Percentiles rank a stretch among this genome's conserved stretches.
Conservation (phyloP, 2,329 filamentous ascomycete species). For the Teratosphaeriaceae sp. region DNA sequence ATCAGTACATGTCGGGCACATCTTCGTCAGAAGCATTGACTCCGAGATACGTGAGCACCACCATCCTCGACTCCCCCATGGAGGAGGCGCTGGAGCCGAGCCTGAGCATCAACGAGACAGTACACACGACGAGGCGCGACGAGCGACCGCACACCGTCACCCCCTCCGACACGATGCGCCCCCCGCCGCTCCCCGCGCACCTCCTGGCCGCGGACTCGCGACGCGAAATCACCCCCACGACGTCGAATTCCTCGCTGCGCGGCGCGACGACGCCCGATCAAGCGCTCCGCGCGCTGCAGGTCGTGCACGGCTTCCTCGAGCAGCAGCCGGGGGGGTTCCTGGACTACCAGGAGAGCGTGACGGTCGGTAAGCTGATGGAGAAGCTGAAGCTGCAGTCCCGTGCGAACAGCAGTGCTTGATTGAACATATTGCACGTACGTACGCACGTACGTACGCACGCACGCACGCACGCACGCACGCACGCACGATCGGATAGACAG, state of each 20-base stretch:
- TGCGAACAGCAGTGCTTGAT: constrained; percentile 12
- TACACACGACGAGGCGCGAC: constrained; percentile 26
- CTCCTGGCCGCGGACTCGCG: constrained; percentile 14
- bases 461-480: neutral
- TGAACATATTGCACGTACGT: neutral
- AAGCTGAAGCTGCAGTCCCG: constrained; percentile 59
- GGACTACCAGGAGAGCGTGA: constrained; percentile 70
- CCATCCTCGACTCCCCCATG: constrained; percentile 32
- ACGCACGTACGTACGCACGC: neutral
- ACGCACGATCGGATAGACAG: neutral
- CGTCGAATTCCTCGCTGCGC: constrained; percentile 34
- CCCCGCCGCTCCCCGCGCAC: constrained; percentile 38
- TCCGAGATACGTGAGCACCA: constrained; percentile 45
- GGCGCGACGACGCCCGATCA: constrained; percentile 76
- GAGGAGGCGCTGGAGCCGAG: constrained; percentile 29
- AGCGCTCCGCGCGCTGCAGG: constrained; percentile 71
- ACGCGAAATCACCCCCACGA: constrained; percentile 23
- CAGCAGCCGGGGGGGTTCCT: constrained; percentile 62
- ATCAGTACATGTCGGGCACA: constrained; percentile 48
- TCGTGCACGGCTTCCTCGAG: constrained; percentile 75
- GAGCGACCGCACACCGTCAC: constrained; percentile 21
- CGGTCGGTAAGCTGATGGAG: constrained; percentile 76
- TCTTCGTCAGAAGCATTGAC: constrained; percentile 48
- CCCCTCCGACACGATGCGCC: constrained; percentile 38
- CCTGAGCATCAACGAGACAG: constrained; percentile 35